Percentiles rank a stretch among this genome's conserved stretches.
Conservation (phyloP, 2,329 filamentous ascomycete species). For the Fusarium bactridioides region DNA sequence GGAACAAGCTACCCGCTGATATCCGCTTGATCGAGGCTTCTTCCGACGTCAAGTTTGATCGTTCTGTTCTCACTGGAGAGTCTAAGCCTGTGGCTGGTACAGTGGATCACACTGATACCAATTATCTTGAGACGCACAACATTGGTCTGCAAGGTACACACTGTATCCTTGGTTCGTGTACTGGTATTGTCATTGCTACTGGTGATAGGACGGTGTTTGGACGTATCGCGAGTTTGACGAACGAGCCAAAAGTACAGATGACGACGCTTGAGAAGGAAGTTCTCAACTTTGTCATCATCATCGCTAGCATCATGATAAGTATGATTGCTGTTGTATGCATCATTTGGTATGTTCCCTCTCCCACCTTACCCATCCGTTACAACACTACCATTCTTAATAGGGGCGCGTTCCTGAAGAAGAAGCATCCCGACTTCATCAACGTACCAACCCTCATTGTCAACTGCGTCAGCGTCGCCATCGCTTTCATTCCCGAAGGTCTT, state of each 20-base stretch:
- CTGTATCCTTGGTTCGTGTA: slow-evolving; percentile 72
- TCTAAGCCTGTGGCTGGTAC: slow-evolving; percentile 1
- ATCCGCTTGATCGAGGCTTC: neutral
- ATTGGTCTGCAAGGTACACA: slow-evolving; percentile 84
- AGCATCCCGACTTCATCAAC: slow-evolving; percentile 75
- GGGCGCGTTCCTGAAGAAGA: slow-evolving; percentile 72
- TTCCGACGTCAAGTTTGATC: slow-evolving; percentile 2
- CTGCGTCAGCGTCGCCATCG: slow-evolving; percentile 76
- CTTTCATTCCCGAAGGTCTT: slow-evolving; percentile 78
- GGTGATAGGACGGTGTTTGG: slow-evolving; percentile 80
- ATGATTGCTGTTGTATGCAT: slow-evolving; percentile 70
- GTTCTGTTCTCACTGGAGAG: neutral
- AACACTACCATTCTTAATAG: slow-evolving; percentile 44
- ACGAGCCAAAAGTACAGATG: slow-evolving; percentile 70
- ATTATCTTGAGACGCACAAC: slow-evolving; percentile 67
- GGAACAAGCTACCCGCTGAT: slow-evolving; percentile 4
- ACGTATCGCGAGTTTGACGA: slow-evolving; percentile 76
- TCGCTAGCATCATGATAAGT: slow-evolving; percentile 71
- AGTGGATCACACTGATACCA: neutral
- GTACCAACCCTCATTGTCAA: slow-evolving; percentile 76
- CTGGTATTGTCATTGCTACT: slow-evolving; percentile 74
- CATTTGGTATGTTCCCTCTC: slow-evolving; percentile 45
- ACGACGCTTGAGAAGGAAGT: slow-evolving; percentile 78
- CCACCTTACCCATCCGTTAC: fast-evolving
- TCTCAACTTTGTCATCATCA: slow-evolving; percentile 77